phyloP scores from a whole-genome alignment of 441 rosid species.

The Gossypium gossypioides region DNA sequence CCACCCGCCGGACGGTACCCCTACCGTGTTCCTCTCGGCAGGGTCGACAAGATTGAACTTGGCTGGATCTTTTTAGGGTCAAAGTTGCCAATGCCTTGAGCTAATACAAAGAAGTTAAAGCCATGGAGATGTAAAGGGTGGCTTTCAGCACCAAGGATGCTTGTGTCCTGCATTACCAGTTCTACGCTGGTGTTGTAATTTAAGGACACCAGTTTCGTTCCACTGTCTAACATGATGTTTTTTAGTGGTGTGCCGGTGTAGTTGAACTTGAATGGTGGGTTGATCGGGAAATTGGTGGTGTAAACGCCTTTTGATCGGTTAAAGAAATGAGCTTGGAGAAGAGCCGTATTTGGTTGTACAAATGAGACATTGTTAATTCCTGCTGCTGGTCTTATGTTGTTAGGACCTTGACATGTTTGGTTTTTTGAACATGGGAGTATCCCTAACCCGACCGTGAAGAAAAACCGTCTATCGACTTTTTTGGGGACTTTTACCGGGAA shows the following conservation, averaged over 20 bases:
- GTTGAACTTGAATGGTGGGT: constrained; percentile 22
- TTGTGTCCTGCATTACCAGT: constrained; percentile 28
- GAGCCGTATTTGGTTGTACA: constrained; percentile 23
- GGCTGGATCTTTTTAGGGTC: constrained; percentile 18
- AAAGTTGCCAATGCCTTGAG: constrained; percentile 20
- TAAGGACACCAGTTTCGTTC: constrained; percentile 16
- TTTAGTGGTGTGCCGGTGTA: constrained; percentile 24
- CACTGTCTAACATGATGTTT: constrained; percentile 20
- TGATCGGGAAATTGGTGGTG: constrained; percentile 20
- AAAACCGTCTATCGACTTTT: constrained; percentile 19
- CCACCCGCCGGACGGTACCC: constrained; percentile 24
- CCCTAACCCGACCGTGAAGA: constrained; percentile 27
- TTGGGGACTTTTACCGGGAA: constrained; percentile 27
- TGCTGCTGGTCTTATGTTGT: constrained; percentile 19
- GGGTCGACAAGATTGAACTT: constrained; percentile 25
- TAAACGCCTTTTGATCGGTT: constrained; percentile 22
- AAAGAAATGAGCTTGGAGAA: constrained; percentile 32
- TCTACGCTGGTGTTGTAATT: constrained; percentile 20
- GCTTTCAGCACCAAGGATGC: constrained; percentile 28
- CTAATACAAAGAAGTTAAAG: constrained; percentile 23
- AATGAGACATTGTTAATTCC: constrained; percentile 24
- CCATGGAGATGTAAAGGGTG: constrained; percentile 29
- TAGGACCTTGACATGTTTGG: constrained; percentile 27
- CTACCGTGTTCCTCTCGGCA: constrained; percentile 19
- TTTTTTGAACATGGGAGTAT: constrained; percentile 18